These are phyloP conservation scores for Penicillium freii DNA, from an alignment of 2,329 filamentous ascomycete species.

Conservation along the genomic window DNA sequence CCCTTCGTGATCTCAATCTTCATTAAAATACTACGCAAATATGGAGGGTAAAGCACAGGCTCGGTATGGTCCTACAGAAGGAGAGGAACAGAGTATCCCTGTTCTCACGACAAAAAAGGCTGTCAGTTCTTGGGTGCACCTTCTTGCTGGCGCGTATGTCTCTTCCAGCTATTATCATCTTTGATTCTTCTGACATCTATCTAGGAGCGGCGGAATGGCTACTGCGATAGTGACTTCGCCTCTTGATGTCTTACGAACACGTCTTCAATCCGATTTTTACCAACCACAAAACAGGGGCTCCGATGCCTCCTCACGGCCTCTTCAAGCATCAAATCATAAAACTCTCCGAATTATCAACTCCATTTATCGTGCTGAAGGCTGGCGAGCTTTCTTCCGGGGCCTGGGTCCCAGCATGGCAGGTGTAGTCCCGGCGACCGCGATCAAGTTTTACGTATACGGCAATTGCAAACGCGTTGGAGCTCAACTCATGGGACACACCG, in stretches of 20 bases:
- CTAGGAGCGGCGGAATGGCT: constrained; percentile 68
- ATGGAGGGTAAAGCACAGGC: background rate
- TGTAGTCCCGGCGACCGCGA: constrained; percentile 41
- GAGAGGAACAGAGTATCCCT: background rate
- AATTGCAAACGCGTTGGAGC: constrained; percentile 39
- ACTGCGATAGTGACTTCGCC: constrained; percentile 90
- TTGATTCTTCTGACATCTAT: constrained; percentile 1
- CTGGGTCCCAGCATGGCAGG: constrained; percentile 40
- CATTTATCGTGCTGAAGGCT: constrained; percentile 40
- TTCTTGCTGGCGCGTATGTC: constrained; percentile 38
- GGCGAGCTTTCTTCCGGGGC: constrained; percentile 39
- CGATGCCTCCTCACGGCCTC: constrained; percentile 52
- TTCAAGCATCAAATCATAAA: constrained; percentile 42
- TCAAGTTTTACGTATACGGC: constrained; percentile 42
- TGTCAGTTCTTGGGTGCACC: constrained; percentile 27
- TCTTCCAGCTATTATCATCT: constrained; percentile 4
- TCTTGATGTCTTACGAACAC: constrained; percentile 96
- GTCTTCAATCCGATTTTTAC: constrained; percentile 92
- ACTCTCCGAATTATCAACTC: constrained; percentile 37
- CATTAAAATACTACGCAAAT: background rate
- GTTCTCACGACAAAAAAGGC: background rate
- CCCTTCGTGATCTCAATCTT: background rate
- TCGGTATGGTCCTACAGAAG: background rate
- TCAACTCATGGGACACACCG: constrained; percentile 27
- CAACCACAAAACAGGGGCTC: constrained; percentile 55